Base-by-base conservation (phyloP, 1,284 basidiomycete species). In the Neotropicomus parvogracilis region DNA sequence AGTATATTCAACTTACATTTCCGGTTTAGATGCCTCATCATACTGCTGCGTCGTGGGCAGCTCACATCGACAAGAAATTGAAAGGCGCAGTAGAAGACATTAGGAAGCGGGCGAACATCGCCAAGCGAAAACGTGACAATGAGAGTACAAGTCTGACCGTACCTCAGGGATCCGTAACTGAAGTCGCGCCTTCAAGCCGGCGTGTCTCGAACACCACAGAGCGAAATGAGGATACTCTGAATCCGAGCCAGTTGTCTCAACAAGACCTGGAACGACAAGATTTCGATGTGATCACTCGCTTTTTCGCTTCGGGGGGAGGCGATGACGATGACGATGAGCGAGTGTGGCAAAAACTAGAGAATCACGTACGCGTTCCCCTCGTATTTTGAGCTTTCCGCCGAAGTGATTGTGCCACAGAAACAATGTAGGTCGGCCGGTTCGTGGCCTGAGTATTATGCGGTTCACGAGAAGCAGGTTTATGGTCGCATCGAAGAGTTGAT, bases 391-490 rank as follows among this genome's bases (percentile, higher is more conserved):
- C 9, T 13, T 19, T 36, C 34, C 34, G 26, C 6, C 27, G 52
- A 40, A 57, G 32, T 33, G 40, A 33, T 32, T 36, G 51, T 40
- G 35, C 31, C 26, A 42, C 49, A 85, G 83, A 63, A 59, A 48
- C 59, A 60, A 36, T 81, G 80, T 54, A 64, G 64, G 44, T 76
- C 77, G 16, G 70, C 71, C 13, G 43, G 48, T 17, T 72, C 62
- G 26, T 87, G 84, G 84, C 70, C 75, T 34, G 69, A 70, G 10
- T 85, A 83, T 58, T 83, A 83, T 63, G 63, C 69, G 20, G 60
- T 65, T 33, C 68, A 81, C 48, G 61, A 70, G 44, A 54, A 66
- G 11, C 66, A 71, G 17, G 73, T 85, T 12, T 58, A 64, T 19
- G 50, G 52, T 13, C 65, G 54, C 10, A 69, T 69, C 4, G 65